Evolutionary conservation across 495 filamentous ascomycete species (phyloP), one percentile per base, ranked within the genome.

Genomic region (Neurospora intermedia): DNA sequence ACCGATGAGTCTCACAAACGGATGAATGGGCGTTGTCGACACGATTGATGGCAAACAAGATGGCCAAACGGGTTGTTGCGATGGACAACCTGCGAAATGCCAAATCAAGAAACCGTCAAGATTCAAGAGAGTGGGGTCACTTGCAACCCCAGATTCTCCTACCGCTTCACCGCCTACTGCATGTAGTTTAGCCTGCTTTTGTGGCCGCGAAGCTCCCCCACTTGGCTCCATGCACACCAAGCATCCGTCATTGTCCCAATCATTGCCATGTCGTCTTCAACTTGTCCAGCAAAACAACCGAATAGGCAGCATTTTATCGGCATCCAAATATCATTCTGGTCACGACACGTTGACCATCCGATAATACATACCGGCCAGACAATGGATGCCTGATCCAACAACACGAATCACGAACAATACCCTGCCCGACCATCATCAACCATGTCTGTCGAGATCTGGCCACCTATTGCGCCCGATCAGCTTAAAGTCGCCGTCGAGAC

Each of bases 361-460:
- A 59, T 11, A 13, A 15, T 59, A 4, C 45, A 15, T 59, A 4
- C 45, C 4, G 4, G 4, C 4, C 23, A 31, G 41, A 80, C 73
- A 72, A 83, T 81, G 82, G 82, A 71, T 82, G 80, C 83, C 81
- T 83, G 75, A 48, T 43, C 20, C 18, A 70, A 69, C 43, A 62
- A 42, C 38, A 71, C 62, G 54, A 71, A 72, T 69, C 62, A 73
- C 71, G 74, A 35, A 70, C 71, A 78, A 73, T 69, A 62, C 70
- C 54, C 39, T 43, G 41, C 70, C 11, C 76, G 23, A 62, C 23
- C 13, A 48, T 16, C 70, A 70, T 54, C 76, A 72, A 83, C 73
- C 73, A 94, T 94, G 92, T 90, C 92, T 62, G 90, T 92, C 69
- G 89, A 90, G 78, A 90, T 92, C 72, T 94, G 89, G 84, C 93